Evolutionary conservation across 495 filamentous ascomycete genomes (phyloP), one percentile per base, ranked within the genome.

Genomic region (Halenospora varia): DNA sequence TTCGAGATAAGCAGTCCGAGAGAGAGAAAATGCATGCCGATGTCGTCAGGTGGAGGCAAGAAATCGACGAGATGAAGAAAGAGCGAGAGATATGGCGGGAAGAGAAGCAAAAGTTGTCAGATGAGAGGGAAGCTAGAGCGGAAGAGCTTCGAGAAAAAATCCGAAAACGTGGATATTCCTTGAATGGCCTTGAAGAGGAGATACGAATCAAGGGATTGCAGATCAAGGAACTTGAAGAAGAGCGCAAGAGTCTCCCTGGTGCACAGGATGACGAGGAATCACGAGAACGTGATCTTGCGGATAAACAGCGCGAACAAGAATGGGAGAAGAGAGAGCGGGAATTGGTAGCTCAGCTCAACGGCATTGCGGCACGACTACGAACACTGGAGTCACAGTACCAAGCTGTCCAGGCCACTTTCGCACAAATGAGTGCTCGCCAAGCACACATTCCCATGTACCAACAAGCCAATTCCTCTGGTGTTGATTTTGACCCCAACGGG

Each of bases 1-100:
- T 92, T 61, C 86, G 82, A 70, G 85, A 90, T 47, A 92, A 88
- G 73, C 77, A 88, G 51, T 73, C 82, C 40, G 88, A 91, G 61
- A 76, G 77, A 35, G 65, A 70, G 51, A 84, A 78, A 55, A 74
- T 79, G 57, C 70, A 77, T 20, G 77, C 83, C 15, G 81, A 80
- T 53, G 78, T 83, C 20, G 63, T 67, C 13, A 81, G 79, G 55
- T 83, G 81, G 79, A 76, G 81, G 35, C 75, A 76, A 54, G 75
- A 80, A 39, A 77, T 83, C 19, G 72, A 76, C 49, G 70, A 70
- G 10, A 72, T 82, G 73, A 67, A 64, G 19, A 63, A 55, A 24
- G 75, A 77, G 44, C 63, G 70, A 25, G 62, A 73, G 48, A 53
- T 62, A 46, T 76, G 80, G 53, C 59, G 75, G 57, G 67, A 68